These are phyloP conservation scores for Ceratocystis alfenasii DNA, from an alignment of 2,329 filamentous ascomycete species.

Conservation along the genomic window DNA sequence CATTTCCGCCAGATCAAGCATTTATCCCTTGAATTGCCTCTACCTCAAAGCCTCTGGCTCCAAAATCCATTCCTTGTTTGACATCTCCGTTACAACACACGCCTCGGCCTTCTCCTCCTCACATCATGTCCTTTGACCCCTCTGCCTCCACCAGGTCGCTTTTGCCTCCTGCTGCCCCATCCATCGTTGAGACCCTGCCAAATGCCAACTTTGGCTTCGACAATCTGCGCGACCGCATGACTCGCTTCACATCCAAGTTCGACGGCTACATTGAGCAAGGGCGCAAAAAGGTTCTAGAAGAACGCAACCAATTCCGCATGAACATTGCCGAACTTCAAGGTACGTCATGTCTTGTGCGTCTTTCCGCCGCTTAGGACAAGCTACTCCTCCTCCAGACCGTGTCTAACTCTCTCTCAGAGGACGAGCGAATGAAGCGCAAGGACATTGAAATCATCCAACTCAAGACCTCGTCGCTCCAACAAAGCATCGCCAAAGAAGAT, in stretches of 20 bases:
- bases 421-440: conserved; percentile 77
- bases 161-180: conserved; percentile 50
- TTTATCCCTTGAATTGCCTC: no score
- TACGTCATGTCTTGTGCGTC: conserved; percentile 32
- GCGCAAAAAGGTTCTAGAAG: conserved; percentile 76
- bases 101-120: not conserved
- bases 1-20: not conserved
- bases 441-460: conserved; percentile 73
- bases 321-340: conserved; percentile 83
- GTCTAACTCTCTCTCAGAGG: conserved; percentile 46
- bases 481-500: conserved; percentile 63
- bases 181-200: conserved; percentile 67
- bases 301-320: conserved; percentile 87
- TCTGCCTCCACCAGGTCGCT: conserved; percentile 53
- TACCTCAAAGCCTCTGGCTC: not conserved
- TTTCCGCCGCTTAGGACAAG: not conserved
- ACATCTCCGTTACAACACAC: not conserved
- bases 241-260: conserved; percentile 78
- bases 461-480: conserved; percentile 57
- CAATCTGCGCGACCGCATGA: conserved; percentile 88
- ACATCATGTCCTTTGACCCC: conserved; percentile 52
- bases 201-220: conserved; percentile 94
- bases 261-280: conserved; percentile 90
- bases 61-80: not conserved
- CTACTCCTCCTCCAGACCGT: not conserved